Conservation (phyloP, 2,329 filamentous ascomycete genomes). For the Alternaria incomplexa region DNA sequence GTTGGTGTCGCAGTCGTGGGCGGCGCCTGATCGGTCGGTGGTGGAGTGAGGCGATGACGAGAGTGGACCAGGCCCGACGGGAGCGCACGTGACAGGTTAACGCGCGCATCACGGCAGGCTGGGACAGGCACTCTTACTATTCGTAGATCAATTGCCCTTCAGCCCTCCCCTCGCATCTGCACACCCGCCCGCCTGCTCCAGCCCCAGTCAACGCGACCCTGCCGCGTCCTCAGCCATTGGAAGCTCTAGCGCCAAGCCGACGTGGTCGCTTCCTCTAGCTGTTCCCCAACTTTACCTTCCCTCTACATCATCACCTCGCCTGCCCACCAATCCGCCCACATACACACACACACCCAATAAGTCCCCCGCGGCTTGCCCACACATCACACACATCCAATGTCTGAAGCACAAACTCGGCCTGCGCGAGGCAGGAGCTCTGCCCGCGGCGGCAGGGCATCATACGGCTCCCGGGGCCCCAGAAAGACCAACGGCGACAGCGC, state of each 20-base stretch:
- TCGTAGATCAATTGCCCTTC: conserved; percentile 12
- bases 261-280: conserved; percentile 37
- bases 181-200: conserved; percentile 15
- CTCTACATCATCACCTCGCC: conserved; percentile 42
- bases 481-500: conserved; percentile 74
- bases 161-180: conserved; percentile 14
- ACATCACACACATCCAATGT: conserved; percentile 70
- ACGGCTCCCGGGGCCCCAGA: conserved; percentile 61
- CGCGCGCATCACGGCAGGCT: conserved; percentile 15
- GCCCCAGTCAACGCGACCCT: conserved; percentile 25
- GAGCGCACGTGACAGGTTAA: conserved; percentile 16
- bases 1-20: conserved; percentile 2
- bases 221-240: conserved; percentile 26
- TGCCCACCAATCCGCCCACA: conserved; percentile 33
- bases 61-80: conserved; percentile 11
- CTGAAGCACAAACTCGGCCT: conserved; percentile 88
- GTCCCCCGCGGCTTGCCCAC: conserved; percentile 37
- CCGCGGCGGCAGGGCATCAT: conserved; percentile 79
- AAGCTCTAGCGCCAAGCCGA: conserved; percentile 37
- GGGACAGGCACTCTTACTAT: conserved; percentile 5
- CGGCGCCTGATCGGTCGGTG: not conserved
- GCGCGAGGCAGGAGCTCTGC: conserved; percentile 89
- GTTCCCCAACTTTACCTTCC: conserved; percentile 37
- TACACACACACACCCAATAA: conserved; percentile 21
- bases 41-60: conserved; percentile 13